Evolutionary conservation across 2,329 filamentous ascomycete species (phyloP).

Genomic region (Claviceps capensis): DNA sequence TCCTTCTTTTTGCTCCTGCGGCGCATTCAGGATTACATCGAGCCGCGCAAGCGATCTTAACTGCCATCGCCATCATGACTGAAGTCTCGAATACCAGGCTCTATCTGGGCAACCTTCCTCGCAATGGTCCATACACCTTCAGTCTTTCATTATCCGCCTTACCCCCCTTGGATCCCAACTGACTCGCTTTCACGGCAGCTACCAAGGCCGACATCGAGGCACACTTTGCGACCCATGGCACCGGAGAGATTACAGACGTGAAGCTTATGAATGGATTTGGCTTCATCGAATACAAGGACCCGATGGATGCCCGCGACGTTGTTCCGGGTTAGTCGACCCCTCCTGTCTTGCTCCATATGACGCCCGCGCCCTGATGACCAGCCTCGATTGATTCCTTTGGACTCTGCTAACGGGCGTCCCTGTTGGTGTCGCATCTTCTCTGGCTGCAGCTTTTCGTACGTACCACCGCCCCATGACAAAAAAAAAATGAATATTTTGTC

Average conservation of each 20-base stretch:
- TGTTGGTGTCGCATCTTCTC: not conserved
- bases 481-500: not conserved
- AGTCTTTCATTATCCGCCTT: conserved; percentile 9
- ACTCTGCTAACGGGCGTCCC: conserved; percentile 5
- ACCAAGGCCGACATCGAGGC: conserved; percentile 94
- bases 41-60: conserved; percentile 2
- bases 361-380: not conserved
- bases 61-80: conserved; percentile 37
- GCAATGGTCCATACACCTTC: conserved; percentile 54
- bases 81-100: conserved; percentile 92
- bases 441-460: conserved; percentile 45
- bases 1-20: not conserved
- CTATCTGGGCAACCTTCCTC: conserved; percentile 94
- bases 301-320: conserved; percentile 94
- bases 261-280: conserved; percentile 99
- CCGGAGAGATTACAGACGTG: conserved; percentile 95
- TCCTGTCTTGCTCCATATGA: not conserved
- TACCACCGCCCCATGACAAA: conserved; percentile 14
- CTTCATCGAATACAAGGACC: conserved; percentile 98
- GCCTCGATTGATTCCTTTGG: not conserved
- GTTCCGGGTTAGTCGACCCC: conserved; percentile 65
- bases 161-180: conserved; percentile 22
- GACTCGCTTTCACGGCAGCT: conserved; percentile 45
- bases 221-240: conserved; percentile 91
- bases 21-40: conserved; percentile 3